A percentile compares a stretch with the other conserved stretches of the same genome.
These are phyloP conservation scores for Tolypocladium amazonense DNA, from an alignment of 2,329 filamentous ascomycete genomes.

Conservation along the genomic window DNA sequence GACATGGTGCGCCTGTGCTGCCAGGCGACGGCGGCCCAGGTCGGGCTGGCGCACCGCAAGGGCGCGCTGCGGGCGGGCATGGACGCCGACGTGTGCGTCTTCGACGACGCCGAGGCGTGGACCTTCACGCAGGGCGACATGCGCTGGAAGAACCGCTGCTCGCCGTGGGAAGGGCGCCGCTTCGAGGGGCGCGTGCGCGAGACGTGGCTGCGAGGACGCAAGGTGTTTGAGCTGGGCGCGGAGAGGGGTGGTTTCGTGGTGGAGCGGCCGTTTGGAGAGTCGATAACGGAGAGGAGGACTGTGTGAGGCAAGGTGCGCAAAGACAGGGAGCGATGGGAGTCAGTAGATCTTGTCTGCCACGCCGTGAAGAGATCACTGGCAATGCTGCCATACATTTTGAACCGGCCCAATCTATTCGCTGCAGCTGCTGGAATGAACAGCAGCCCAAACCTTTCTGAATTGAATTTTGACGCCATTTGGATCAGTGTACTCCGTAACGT, in stretches of 20 bases:
- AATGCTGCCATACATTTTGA: not conserved
- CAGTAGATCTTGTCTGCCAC: no score
- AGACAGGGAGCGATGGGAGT: not conserved
- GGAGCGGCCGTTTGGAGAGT: conserved; percentile 35
- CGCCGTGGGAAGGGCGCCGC: conserved; percentile 73
- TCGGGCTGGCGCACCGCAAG: conserved; percentile 72
- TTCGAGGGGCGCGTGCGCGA: conserved; percentile 71
- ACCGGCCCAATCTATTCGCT: not conserved
- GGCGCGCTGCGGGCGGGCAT: conserved; percentile 67
- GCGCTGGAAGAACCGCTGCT: conserved; percentile 91
- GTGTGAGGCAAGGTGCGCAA: conserved; percentile 12
- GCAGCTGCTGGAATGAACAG: not conserved
- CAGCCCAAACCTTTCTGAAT: no score
- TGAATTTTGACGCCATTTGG: no score
- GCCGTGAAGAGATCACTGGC: not conserved
- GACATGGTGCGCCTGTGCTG: conserved; percentile 83
- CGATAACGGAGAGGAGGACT: conserved; percentile 50
- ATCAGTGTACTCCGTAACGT: no score
- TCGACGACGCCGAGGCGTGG: conserved; percentile 77
- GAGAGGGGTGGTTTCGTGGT: conserved; percentile 38
- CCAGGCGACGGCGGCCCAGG: conserved; percentile 76
- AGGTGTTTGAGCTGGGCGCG: conserved; percentile 61
- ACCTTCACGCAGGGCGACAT: conserved; percentile 65
- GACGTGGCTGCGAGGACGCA: conserved; percentile 73
- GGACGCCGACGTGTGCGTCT: conserved; percentile 83